A percentile compares a stretch with the other conserved stretches of the same genome.
Conservation (phyloP, 73 alveolate genomes). For the Paramecium pentaurelia region DNA sequence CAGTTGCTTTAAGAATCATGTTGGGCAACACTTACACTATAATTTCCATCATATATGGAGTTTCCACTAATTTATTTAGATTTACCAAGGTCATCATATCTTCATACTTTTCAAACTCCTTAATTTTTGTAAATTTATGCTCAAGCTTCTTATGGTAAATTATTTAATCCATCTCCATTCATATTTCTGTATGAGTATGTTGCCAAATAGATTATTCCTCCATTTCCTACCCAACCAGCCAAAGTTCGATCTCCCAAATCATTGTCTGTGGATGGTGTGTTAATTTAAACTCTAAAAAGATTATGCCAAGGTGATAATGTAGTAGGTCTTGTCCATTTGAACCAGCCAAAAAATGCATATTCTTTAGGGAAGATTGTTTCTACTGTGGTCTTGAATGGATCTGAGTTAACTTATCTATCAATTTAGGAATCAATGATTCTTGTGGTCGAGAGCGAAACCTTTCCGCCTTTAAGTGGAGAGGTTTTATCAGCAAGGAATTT, state of each 20-base stretch:
- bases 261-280: neutral
- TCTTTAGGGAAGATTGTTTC: neutral
- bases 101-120: too few species aligned
- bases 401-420: neutral
- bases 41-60: too few species aligned
- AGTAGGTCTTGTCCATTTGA: neutral
- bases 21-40: too few species aligned
- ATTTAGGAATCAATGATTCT: neutral
- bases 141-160: neutral
- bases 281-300: constrained; percentile 6
- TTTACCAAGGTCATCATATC: too few species aligned
- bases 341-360: constrained; percentile 41
- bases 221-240: neutral
- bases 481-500: neutral
- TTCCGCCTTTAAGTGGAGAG: neutral
- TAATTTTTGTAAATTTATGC: too few species aligned
- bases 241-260: constrained; percentile 31
- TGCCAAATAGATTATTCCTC: neutral
- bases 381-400: neutral
- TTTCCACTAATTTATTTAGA: too few species aligned
- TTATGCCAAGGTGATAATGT: constrained; percentile 29
- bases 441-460: neutral
- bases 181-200: constrained; percentile 44
- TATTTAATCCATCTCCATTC: constrained; percentile 43
- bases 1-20: too few species aligned